Conservation (phyloP, 371 early-diverging fungal genomes). For the Lichtheimia ramosa region DNA sequence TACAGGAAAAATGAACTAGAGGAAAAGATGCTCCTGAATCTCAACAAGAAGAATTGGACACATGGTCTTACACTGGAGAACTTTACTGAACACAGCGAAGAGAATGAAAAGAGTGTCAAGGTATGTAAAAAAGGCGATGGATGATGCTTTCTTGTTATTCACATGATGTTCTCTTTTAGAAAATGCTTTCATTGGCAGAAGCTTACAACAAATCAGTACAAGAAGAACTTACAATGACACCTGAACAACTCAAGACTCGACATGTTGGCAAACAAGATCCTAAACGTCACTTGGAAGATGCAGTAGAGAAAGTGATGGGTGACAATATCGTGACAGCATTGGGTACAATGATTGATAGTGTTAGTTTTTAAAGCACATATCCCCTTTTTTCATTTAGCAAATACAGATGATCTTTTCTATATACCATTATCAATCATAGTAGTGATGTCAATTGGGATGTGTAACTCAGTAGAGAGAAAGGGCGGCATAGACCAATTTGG, state of each 20-base stretch:
- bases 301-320: conserved; percentile 87
- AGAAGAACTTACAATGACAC: conserved; percentile 91
- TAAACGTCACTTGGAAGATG: conserved; percentile 95
- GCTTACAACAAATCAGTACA: conserved; percentile 94
- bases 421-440: too few species aligned
- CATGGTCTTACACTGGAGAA: conserved; percentile 90
- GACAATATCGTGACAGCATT: conserved; percentile 94
- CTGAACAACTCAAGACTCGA: conserved; percentile 92
- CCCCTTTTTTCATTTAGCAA: too few species aligned
- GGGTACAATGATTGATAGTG: conserved; percentile 89
- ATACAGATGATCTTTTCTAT: too few species aligned
- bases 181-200: conserved; percentile 89
- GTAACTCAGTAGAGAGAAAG: too few species aligned
- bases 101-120: conserved; percentile 85
- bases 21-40: conserved; percentile 98
- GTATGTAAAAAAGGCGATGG: conserved; percentile 27
- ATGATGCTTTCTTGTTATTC: neutral
- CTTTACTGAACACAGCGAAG: conserved; percentile 77
- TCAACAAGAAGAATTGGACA: conserved; percentile 99
- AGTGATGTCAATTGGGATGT: too few species aligned
- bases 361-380: conserved; percentile 55
- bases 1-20: conserved; percentile 99
- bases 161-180: conserved; percentile 23
- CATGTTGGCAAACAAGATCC: conserved; percentile 99
- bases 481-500: too few species aligned